These are phyloP conservation scores for Chloranthus sessilifolius DNA, from an alignment of 164 flowering plant species.

Conservation along the genomic window DNA sequence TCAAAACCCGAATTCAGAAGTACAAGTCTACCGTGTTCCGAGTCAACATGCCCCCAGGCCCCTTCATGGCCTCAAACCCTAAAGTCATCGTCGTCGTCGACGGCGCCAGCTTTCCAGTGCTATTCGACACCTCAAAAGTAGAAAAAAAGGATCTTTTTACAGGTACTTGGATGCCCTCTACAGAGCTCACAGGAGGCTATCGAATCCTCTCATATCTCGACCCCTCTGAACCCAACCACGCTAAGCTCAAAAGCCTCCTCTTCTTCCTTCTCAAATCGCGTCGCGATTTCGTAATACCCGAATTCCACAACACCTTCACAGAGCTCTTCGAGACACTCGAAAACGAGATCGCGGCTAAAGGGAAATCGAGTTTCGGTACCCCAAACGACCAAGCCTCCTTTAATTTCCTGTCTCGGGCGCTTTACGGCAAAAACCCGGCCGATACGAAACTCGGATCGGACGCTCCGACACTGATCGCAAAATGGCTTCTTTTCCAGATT, in stretches of 20 bases:
- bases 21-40: conserved; percentile 71
- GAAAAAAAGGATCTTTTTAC: conserved; percentile 73
- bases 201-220: conserved; percentile 72
- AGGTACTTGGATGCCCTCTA: conserved; percentile 81
- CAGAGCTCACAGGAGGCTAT: conserved; percentile 79
- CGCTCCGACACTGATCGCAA: conserved; percentile 43
- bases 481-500: conserved; percentile 66
- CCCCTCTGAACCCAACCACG: conserved; percentile 73
- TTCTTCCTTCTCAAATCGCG: conserved; percentile 45
- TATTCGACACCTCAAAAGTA: conserved; percentile 70
- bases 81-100: conserved; percentile 65
- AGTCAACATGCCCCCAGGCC: conserved; percentile 87
- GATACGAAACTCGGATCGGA: conserved; percentile 45
- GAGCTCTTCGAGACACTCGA: conserved; percentile 52
- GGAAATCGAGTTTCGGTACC: conserved; percentile 41
- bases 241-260: conserved; percentile 55
- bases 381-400: conserved; percentile 59
- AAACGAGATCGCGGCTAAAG: conserved; percentile 35
- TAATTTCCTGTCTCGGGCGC: conserved; percentile 46
- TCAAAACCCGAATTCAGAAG: conserved; percentile 47
- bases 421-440: conserved; percentile 41
- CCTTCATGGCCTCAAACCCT: conserved; percentile 46
- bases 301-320: conserved; percentile 36
- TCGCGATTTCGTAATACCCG: conserved; percentile 57
- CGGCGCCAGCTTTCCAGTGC: conserved; percentile 67